Base-by-base conservation (phyloP, 805 yeast genomes). In the Yamadazyma kitorensis region DNA sequence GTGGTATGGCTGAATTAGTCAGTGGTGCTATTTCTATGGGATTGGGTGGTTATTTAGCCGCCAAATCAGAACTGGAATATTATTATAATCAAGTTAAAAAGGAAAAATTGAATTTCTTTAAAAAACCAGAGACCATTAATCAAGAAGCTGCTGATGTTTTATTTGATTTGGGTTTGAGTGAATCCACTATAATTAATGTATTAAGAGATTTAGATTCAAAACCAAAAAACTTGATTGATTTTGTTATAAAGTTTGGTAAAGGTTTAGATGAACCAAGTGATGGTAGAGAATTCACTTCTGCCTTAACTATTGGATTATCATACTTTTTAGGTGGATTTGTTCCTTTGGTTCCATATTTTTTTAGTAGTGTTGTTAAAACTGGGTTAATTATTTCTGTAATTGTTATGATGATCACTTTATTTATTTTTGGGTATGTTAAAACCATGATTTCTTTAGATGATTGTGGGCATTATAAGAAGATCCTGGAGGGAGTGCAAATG, bases 11-110 rank as follows among this genome's bases (percentile, higher is more conserved):
- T 7, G 98, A 91, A 67, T 76, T 91, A 47, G 94, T 91, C 3
- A 85, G 96, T 5, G 98, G 98, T 31, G 95, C 98, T 28, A 89
- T 91, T 34, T 84, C 95, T 18, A 91, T 91, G 98, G 98, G 98
- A 6, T 76, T 91, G 36, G 98, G 98, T 39, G 98, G 98, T 19
- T 91, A 77, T 59, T 70, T 91, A 37, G 98, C 98, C 19, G 98
- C 98, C 27, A 83, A 82, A 57, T 79, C 89, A 10, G 98, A 91
- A 64, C 64, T 72, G 16, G 91, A 84, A 54, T 84, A 78, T 57
- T 84, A 82, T 57, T 68, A 70, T 33, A 72, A 82, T 14, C 86
- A 82, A 56, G 89, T 83, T 27, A 76, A 74, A 47, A 70, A 74
- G 49, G 93, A 85, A 54, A 83, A 82, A 52, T 70, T 74, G 49